Conservation (phyloP, 495 filamentous ascomycete genomes). For the Sordaria brevicollis region DNA sequence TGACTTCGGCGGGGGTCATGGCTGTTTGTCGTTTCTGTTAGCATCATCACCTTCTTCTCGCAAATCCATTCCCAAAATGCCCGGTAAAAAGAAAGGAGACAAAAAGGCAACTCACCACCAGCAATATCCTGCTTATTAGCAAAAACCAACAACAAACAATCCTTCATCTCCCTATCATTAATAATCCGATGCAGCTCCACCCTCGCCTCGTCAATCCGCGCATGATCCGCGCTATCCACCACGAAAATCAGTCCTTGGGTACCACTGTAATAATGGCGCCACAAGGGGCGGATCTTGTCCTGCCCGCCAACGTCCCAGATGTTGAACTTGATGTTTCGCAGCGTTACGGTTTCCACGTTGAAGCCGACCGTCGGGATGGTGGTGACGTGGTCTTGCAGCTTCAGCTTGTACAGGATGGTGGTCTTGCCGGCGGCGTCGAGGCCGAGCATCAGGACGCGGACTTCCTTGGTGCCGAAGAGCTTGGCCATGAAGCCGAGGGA, state of each 20-base stretch:
- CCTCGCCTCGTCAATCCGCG: conserved; percentile 79
- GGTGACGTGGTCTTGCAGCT: conserved; percentile 94
- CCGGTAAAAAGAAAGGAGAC: background rate
- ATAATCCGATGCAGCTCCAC: conserved; percentile 91
- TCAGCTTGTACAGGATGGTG: conserved; percentile 99
- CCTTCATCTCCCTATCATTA: conserved; percentile 96
- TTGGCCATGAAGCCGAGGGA: conserved; percentile 52
- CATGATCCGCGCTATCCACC: conserved; percentile 81
- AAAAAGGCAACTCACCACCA: conserved; percentile 51
- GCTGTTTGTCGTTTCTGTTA: conserved; percentile 38
- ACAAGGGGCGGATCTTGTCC: conserved; percentile 96
- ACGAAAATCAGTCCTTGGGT: conserved; percentile 98
- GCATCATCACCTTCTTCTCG: background rate
- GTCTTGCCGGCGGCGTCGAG: conserved; percentile 98
- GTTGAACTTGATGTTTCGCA: conserved; percentile 99
- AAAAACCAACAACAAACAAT: conserved; percentile 85
- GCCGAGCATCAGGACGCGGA: conserved; percentile 95
- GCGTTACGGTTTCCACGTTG: conserved; percentile 98
- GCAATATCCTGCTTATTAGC: conserved; percentile 95
- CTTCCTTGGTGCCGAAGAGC: conserved; percentile 98
- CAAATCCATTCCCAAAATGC: background rate
- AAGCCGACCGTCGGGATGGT: conserved; percentile 99
- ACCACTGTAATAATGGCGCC: conserved; percentile 98
- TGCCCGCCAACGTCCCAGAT: conserved; percentile 99
- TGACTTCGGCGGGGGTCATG: conserved; percentile 78